Evolutionary conservation across 23 red algal genomes (phyloP), one percentile per base, ranked within the genome.

Genomic region (Agarophyton chilense): DNA sequence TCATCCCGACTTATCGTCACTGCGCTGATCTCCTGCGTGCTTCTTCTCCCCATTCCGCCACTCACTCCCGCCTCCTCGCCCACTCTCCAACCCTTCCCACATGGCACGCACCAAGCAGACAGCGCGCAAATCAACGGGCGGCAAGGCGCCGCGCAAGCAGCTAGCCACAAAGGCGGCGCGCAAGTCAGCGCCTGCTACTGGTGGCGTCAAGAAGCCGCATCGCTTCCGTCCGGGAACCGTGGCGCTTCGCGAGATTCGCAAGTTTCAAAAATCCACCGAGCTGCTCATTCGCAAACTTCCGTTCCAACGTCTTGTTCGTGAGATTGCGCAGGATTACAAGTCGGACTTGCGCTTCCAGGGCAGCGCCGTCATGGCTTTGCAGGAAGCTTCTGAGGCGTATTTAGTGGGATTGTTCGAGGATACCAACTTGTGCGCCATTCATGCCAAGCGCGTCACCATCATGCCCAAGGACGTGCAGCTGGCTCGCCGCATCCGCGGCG

Each of bases 381-480:
- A 98, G 84, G 95, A 98, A 71, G 95, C 95, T 21, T 38, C 90
- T n/a, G 95, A 98, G 55, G 90, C 95, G 2, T 98, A 98, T 47
- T 53, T 98, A 16, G 95, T 98, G 14, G 89, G 89, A 8, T 78
- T 98, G 57, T 98, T 98, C 77, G 95, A 97, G 89, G 95, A 97
- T 40, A 93, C 90, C 53, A 97, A 97, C 52, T 56, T 97, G 43
- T 97, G 95, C 57, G 95, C 95, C 2, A 97, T 97, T 77, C 95
- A 97, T 66, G 95, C 95, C 2, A 97, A 97, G 85, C 84, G 95
- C 1, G 95, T 98, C 13, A 98, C 95, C 16, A 98, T 98, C 44
- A 98, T 98, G 95, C 95, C 95, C 11, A 98, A 98, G 91, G 95
- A 98, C 65, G 94, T 98, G 42, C 95, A 98, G 56, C 80, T 98